Evolutionary conservation across 2,329 filamentous ascomycete species (phyloP).

Genomic region (Fusarium haematococcum): DNA sequence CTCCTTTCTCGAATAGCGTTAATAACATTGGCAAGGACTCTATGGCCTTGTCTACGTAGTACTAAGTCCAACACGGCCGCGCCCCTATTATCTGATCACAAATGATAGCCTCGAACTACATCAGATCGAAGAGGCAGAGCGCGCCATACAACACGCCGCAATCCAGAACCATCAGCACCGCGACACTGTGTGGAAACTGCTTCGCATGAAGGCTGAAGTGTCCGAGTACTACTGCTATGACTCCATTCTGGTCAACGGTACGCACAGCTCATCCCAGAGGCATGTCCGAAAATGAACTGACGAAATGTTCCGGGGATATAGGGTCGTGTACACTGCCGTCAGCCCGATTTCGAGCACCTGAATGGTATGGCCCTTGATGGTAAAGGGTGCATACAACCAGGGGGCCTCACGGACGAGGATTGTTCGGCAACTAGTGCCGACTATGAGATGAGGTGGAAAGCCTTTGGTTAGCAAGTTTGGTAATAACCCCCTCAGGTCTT

Average conservation of each 20-base stretch:
- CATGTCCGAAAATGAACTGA: neutral
- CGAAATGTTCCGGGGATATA: neutral
- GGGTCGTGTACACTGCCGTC: constrained; percentile 10
- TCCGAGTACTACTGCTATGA: constrained; percentile 15
- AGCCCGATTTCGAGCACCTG: neutral
- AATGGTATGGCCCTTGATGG: neutral
- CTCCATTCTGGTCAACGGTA: constrained; percentile 3
- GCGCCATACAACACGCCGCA: neutral
- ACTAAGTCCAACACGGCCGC: neutral
- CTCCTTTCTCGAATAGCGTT: neutral
- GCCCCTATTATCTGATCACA: constrained; percentile 2
- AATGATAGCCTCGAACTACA: neutral
- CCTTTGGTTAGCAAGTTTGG: neutral
- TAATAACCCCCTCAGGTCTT: neutral
- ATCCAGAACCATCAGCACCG: constrained; percentile 15
- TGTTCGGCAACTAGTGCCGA: neutral
- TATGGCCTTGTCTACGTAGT: constrained; percentile 2
- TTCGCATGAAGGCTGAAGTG: constrained; percentile 7
- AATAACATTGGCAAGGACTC: neutral
- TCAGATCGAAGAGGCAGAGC: neutral
- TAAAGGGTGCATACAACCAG: constrained; percentile 4
- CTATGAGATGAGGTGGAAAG: neutral
- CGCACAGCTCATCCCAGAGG: neutral
- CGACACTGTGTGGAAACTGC: constrained; percentile 8
- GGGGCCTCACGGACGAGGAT: neutral